Evolutionary conservation across 2,329 filamentous ascomycete genomes (phyloP).

Genomic region (Phyllachora maydis): DNA sequence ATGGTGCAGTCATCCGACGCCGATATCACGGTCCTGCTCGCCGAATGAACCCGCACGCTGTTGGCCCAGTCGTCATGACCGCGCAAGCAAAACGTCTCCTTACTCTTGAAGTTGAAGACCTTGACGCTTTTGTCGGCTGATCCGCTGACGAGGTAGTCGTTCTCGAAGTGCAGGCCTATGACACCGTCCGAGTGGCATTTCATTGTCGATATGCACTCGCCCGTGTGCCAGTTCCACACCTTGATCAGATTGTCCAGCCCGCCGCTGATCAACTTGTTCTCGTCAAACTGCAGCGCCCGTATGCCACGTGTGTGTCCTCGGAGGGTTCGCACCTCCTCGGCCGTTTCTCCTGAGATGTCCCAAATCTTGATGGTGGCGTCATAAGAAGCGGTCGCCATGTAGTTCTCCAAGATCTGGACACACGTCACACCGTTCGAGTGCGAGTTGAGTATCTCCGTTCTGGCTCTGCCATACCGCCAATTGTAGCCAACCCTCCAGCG

Average conservation of each 20-base stretch:
- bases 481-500: constrained; percentile 83
- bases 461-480: too few relatives aligned
- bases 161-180: constrained; percentile 67
- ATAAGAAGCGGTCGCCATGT: constrained; percentile 86
- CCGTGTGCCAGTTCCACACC: constrained; percentile 94
- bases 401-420: constrained; percentile 59
- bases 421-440: constrained; percentile 66
- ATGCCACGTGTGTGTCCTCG: constrained; percentile 67
- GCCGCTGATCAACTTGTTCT: constrained; percentile 71
- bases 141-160: constrained; percentile 66
- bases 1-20: constrained; percentile 86
- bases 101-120: constrained; percentile 79
- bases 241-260: constrained; percentile 73
- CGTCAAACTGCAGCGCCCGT: constrained; percentile 80
- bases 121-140: constrained; percentile 81
- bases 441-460: constrained; percentile 69
- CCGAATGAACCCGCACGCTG: constrained; percentile 68
- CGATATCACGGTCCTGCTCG: constrained; percentile 72
- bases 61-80: constrained; percentile 95
- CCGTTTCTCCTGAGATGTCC: constrained; percentile 81
- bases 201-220: constrained; percentile 66
- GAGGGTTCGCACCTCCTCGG: constrained; percentile 69
- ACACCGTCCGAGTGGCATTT: constrained; percentile 64
- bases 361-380: constrained; percentile 91
- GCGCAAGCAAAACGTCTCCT: constrained; percentile 57